A percentile compares a stretch with the other conserved stretches of the same genome.
phyloP scores from a whole-genome alignment of 1,284 basidiomycete species.

The Ceratobasidium sp. region DNA sequence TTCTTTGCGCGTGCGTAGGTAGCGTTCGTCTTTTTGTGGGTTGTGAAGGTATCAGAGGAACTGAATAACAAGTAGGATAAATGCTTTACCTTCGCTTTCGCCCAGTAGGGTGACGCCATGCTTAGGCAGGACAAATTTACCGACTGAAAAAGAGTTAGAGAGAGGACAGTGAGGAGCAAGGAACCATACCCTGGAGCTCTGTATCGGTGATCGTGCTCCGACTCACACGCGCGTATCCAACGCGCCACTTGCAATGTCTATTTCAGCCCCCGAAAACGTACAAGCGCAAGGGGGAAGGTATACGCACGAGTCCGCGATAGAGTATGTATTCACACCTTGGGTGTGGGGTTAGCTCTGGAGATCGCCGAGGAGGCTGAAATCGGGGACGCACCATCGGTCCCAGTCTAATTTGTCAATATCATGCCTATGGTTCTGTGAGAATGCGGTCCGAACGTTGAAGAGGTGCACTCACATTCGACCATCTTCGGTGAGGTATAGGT shows the following conservation, averaged over 20 bases:
- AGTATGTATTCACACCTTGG: slow-evolving; percentile 88
- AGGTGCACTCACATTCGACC: slow-evolving; percentile 60
- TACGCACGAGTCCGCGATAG: slow-evolving; percentile 83
- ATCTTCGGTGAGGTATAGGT: slow-evolving; percentile 81
- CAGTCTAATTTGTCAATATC: slow-evolving; percentile 78
- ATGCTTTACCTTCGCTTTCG: slow-evolving; percentile 52
- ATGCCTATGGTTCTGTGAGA: slow-evolving; percentile 51
- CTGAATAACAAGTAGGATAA: not conserved
- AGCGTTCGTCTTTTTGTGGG: slow-evolving; percentile 63
- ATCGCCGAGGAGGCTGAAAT: not conserved
- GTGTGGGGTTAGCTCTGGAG: slow-evolving; percentile 30
- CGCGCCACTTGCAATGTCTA: slow-evolving; percentile 50
- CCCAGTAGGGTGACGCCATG: slow-evolving; percentile 65
- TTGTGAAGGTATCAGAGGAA: not conserved
- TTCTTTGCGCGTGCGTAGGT: slow-evolving; percentile 73
- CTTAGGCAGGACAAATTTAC: slow-evolving; percentile 79
- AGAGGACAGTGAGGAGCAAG: not conserved
- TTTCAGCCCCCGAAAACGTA: slow-evolving; percentile 51
- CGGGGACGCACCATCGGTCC: slow-evolving; percentile 70
- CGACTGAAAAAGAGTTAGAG: slow-evolving; percentile 64
- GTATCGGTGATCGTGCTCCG: slow-evolving; percentile 79
- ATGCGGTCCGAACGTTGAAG: not conserved
- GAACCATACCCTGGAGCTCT: slow-evolving; percentile 1
- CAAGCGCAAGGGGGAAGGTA: slow-evolving; percentile 56
- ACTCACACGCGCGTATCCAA: slow-evolving; percentile 70